These are phyloP conservation scores for Pythium dissimile DNA, from an alignment of 352 stramenopile species.

Conservation along the genomic window DNA sequence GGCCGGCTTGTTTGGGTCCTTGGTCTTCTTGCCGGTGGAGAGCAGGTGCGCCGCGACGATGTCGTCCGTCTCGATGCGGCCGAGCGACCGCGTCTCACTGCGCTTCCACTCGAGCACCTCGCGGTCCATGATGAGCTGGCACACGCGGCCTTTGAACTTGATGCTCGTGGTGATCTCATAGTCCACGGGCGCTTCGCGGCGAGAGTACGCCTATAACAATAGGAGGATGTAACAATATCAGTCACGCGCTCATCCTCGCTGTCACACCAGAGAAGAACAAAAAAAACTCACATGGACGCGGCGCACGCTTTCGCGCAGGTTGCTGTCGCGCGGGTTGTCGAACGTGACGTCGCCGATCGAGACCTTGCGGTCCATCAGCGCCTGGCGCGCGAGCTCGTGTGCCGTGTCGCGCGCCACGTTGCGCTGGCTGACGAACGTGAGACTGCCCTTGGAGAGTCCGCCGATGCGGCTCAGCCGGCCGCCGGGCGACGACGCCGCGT, in stretches of 20 bases:
- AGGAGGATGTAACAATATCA: neutral
- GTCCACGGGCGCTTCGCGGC: slow-evolving; percentile 66
- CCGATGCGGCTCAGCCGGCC: slow-evolving; percentile 17
- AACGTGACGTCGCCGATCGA: slow-evolving; percentile 78
- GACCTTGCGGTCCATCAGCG: slow-evolving; percentile 58
- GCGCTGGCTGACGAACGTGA: slow-evolving; percentile 32
- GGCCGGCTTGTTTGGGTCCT: slow-evolving; percentile 18
- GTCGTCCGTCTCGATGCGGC: slow-evolving; percentile 64
- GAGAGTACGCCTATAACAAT: slow-evolving; percentile 55
- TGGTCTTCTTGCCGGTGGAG: slow-evolving; percentile 12
- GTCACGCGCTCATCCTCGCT: neutral
- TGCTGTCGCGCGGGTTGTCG: slow-evolving; percentile 54
- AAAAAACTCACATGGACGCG: slow-evolving; percentile 44
- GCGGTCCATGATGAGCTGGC: slow-evolving; percentile 55
- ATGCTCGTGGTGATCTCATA: slow-evolving; percentile 48
- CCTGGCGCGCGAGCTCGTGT: slow-evolving; percentile 67
- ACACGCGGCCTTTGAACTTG: slow-evolving; percentile 42
- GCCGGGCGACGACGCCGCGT: slow-evolving; percentile 17
- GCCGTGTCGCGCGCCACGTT: slow-evolving; percentile 44
- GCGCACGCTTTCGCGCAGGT: slow-evolving; percentile 75
- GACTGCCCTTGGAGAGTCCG: slow-evolving; percentile 12
- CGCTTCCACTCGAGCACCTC: slow-evolving; percentile 56
- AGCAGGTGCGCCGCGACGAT: slow-evolving; percentile 56
- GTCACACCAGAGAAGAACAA: neutral
- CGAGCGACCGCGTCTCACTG: slow-evolving; percentile 34